Evolutionary conservation across 805 yeast species (phyloP).

Genomic region (Candida tibetensis): DNA sequence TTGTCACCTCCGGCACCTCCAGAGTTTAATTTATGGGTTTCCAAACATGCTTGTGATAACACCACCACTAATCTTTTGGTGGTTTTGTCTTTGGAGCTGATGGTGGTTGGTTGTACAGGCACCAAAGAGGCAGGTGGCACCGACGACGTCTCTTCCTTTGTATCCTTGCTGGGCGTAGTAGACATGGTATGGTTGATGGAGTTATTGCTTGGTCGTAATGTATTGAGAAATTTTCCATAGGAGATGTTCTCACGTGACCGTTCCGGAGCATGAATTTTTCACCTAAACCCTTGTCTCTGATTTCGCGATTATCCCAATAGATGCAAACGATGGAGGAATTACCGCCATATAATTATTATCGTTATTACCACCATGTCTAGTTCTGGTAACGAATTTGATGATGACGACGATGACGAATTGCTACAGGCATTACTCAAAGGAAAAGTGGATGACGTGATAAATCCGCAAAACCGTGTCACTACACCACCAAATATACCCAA

Average conservation of each 20-base stretch:
- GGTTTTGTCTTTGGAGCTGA: slow-evolving; percentile 79
- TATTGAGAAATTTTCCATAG: background rate
- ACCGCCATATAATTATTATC: too few relatives aligned
- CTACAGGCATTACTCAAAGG: slow-evolving; percentile 46
- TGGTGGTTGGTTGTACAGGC: slow-evolving; percentile 80
- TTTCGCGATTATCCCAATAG: too few relatives aligned
- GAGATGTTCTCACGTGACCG: background rate
- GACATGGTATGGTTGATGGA: background rate
- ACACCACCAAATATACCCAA: slow-evolving; percentile 1
- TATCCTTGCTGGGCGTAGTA: slow-evolving; percentile 1
- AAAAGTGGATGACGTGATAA: slow-evolving; percentile 9
- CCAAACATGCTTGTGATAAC: slow-evolving; percentile 92
- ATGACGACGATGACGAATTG: slow-evolving; percentile 41
- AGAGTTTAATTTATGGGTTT: slow-evolving; percentile 85
- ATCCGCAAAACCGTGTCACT: background rate
- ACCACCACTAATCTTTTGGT: slow-evolving; percentile 90
- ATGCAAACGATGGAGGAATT: too few relatives aligned
- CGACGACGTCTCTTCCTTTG: slow-evolving; percentile 15
- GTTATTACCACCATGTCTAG: slow-evolving; percentile 8
- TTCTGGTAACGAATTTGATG: slow-evolving; percentile 33
- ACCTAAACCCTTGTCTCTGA: background rate
- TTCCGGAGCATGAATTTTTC: background rate
- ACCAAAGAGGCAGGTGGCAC: slow-evolving; percentile 64
- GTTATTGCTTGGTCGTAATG: too few relatives aligned
- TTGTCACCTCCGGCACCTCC: slow-evolving; percentile 79